Percentiles rank a stretch among this genome's conserved stretches.
phyloP scores from a whole-genome alignment of 257 asterid species.

The Solanum okadae region DNA sequence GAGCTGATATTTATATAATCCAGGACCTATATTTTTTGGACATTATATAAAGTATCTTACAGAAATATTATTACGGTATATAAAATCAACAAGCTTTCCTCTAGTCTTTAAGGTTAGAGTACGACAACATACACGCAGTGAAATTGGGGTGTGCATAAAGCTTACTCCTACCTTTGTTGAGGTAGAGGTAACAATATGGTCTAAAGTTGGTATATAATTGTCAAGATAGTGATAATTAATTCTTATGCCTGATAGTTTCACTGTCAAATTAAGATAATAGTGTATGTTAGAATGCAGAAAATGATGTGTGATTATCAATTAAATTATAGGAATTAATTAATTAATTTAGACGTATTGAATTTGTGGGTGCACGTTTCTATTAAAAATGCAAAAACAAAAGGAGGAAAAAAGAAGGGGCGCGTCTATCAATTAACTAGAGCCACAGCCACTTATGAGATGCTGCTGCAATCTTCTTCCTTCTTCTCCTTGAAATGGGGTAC shows the following conservation, averaged over 20 bases:
- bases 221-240: no score
- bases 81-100: background rate
- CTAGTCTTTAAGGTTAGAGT: background rate
- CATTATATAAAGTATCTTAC: background rate
- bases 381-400: background rate
- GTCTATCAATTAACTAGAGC: background rate
- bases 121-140: no score
- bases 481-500: constrained; percentile 3
- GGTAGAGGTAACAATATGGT: background rate
- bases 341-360: background rate
- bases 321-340: no score
- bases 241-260: background rate
- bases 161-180: no score
- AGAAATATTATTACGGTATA: background rate
- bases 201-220: no score
- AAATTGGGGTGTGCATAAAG: no score
- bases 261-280: background rate
- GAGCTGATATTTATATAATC: background rate
- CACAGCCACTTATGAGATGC: background rate
- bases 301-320: background rate
- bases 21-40: background rate
- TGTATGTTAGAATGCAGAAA: background rate
- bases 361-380: background rate
- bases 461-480: constrained; percentile 2
- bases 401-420: background rate